Conservation (phyloP, 257 asterid species). For the Nicotiana knightiana region DNA sequence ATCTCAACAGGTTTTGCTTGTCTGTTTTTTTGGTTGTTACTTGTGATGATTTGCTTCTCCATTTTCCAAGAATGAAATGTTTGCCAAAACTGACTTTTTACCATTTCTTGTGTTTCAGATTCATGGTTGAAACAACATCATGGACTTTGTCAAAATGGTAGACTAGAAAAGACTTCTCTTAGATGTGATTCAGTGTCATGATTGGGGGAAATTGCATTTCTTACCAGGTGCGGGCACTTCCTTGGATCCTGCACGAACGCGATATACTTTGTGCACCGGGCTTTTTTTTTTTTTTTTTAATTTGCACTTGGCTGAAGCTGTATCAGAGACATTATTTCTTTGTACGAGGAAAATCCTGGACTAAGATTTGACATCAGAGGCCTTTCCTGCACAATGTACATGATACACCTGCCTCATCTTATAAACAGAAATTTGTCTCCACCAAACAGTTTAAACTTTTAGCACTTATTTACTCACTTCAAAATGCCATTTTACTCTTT, state of each 20-base stretch:
- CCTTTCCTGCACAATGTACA: not conserved
- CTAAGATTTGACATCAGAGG: not conserved
- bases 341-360: not conserved
- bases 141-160: not conserved
- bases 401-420: not conserved
- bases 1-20: not conserved
- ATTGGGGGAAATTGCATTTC: not conserved
- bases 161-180: not conserved
- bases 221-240: no score
- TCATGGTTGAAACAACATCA: not conserved
- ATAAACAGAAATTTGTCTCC: not conserved
- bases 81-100: not conserved
- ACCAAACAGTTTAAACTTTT: no score
- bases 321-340: not conserved
- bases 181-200: not conserved
- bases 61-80: not conserved
- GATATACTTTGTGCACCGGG: no score
- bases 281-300: no score
- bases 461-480: not conserved
- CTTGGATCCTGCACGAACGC: no score
- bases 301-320: not conserved
- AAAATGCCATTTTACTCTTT: no score
- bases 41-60: not conserved
- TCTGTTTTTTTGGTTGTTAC: not conserved
- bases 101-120: not conserved